A percentile compares a stretch with the other conserved stretches of the same genome.
phyloP scores from a whole-genome alignment of 148 eudicot genomes.

The Drosera capensis region DNA sequence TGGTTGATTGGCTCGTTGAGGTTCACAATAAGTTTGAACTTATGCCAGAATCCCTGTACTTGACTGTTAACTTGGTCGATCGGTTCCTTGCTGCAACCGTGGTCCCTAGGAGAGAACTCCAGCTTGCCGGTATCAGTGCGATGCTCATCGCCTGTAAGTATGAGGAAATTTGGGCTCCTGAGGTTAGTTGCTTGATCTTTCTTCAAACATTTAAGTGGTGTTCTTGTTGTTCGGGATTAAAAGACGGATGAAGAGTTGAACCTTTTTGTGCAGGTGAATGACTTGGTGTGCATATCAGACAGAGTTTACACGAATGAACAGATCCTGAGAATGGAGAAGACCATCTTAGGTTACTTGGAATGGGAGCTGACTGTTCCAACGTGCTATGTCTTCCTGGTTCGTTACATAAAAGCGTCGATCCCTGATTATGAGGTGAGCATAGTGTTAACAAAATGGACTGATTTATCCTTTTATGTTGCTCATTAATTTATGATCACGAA shows the following conservation, averaged over 20 bases:
- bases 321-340: constrained; percentile 50
- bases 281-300: constrained; percentile 44
- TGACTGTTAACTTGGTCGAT: constrained; percentile 8
- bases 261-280: constrained; percentile 27
- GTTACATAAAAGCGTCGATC: constrained; percentile 56
- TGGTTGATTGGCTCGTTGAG: constrained; percentile 9
- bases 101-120: constrained; percentile 7
- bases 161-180: constrained; percentile 12
- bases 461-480: background rate
- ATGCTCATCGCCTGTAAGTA: constrained; percentile 11
- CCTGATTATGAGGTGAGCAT: constrained; percentile 32
- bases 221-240: background rate
- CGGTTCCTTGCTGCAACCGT: constrained; percentile 6
- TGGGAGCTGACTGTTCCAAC: constrained; percentile 60
- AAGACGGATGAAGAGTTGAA: background rate
- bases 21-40: constrained; percentile 11
- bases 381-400: constrained; percentile 48
- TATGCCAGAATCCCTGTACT: constrained; percentile 12
- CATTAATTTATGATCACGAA: background rate
- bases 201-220: background rate
- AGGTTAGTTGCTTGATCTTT: background rate
- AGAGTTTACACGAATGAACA: constrained; percentile 40
- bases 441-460: background rate
- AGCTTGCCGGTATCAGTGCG: constrained; percentile 6
- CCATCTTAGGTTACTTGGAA: constrained; percentile 36